These are phyloP conservation scores for Diplotaxis tenuifolia DNA, from an alignment of 345 rosid species.

Conservation along the genomic window DNA sequence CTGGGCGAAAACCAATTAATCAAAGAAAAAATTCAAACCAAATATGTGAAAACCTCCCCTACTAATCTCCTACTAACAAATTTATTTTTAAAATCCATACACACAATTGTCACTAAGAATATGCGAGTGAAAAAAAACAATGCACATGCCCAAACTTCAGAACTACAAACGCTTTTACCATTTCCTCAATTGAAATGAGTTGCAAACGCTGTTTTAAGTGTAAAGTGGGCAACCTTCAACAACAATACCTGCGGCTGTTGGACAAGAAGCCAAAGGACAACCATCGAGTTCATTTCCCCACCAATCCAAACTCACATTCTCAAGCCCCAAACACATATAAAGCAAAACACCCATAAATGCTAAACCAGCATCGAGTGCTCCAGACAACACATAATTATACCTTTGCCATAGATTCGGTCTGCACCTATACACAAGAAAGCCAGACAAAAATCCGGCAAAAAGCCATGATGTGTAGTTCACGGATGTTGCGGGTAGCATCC, in stretches of 20 bases:
- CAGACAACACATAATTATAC: constrained; percentile 88
- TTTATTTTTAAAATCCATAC: too few species aligned
- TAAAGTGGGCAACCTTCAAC: constrained; percentile 85
- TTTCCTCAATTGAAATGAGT: not conserved
- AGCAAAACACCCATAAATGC: constrained; percentile 95
- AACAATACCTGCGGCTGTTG: constrained; percentile 61
- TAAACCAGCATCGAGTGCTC: constrained; percentile 89
- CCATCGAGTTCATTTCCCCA: constrained; percentile 99
- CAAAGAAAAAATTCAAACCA: too few species aligned
- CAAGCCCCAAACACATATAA: constrained; percentile 82
- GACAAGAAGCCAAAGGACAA: constrained; percentile 85
- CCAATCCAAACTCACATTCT: constrained; percentile 69
- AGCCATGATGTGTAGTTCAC: constrained; percentile 96
- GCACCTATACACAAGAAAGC: constrained; percentile 75
- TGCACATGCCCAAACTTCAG: not conserved
- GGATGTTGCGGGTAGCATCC: constrained; percentile 97
- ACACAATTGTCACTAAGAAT: not conserved
- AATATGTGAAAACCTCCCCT: not conserved
- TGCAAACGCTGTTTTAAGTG: constrained; percentile 27
- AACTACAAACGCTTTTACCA: not conserved
- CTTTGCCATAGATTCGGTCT: constrained; percentile 75
- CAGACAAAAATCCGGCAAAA: constrained; percentile 73
- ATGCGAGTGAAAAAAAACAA: not conserved
- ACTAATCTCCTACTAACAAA: not conserved
- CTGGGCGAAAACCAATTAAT: too few species aligned